Conservation (phyloP, 805 yeast species). For the Clavispora vitiphila region DNA sequence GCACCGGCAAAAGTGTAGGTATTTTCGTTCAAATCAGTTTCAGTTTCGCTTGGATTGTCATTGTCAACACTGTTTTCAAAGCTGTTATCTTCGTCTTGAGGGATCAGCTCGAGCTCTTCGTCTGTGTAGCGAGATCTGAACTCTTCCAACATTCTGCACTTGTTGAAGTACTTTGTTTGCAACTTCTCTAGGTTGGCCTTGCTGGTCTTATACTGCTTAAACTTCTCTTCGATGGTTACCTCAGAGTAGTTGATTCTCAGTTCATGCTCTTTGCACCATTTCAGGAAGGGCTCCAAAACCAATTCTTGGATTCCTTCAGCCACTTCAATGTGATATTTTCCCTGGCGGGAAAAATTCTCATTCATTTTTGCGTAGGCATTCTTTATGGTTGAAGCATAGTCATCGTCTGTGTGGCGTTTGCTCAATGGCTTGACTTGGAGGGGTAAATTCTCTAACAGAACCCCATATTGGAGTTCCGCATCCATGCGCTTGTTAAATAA, state of each 20-base stretch:
- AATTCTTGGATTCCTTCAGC: slow-evolving; percentile 55
- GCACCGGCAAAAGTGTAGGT: slow-evolving; percentile 32
- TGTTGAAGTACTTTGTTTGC: slow-evolving; percentile 70
- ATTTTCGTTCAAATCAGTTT: slow-evolving; percentile 17
- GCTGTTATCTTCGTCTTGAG: slow-evolving; percentile 12
- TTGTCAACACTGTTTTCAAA: slow-evolving; percentile 7
- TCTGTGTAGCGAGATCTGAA: slow-evolving; percentile 45
- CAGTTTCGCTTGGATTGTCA: slow-evolving; percentile 4
- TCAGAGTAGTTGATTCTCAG: slow-evolving; percentile 62
- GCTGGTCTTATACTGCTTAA: slow-evolving; percentile 47
- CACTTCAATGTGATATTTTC: slow-evolving; percentile 52
- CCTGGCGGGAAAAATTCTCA: slow-evolving; percentile 53
- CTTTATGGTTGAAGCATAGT: slow-evolving; percentile 59
- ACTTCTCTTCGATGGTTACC: slow-evolving; percentile 44
- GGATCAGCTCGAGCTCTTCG: slow-evolving; percentile 34
- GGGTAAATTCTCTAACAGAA: slow-evolving; percentile 41
- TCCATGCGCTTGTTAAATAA: slow-evolving; percentile 69
- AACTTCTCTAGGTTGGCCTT: slow-evolving; percentile 46
- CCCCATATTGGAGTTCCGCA: slow-evolving; percentile 63
- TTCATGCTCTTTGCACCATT: slow-evolving; percentile 72
- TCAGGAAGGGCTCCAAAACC: slow-evolving; percentile 65
- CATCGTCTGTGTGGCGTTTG: slow-evolving; percentile 41
- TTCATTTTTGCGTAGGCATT: slow-evolving; percentile 56
- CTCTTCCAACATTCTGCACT: slow-evolving; percentile 70
- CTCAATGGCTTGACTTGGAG: slow-evolving; percentile 40